Base-by-base conservation (phyloP, 1,284 basidiomycete species). In the Tausonia pullulans region DNA sequence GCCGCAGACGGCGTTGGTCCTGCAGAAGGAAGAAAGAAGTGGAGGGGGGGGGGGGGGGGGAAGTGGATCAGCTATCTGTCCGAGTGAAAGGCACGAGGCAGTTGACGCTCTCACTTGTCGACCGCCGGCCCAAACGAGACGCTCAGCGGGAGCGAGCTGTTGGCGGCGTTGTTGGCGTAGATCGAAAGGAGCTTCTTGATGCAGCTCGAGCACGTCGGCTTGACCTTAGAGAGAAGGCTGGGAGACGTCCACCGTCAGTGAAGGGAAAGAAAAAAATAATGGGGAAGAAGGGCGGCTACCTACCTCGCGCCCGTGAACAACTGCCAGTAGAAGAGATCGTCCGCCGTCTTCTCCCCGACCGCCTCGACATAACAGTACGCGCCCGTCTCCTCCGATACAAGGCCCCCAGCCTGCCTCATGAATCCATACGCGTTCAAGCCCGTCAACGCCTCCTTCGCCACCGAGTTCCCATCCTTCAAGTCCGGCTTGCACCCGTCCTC, bases 351-450 rank as follows among this genome's bases (percentile, higher is more conserved):
- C 67, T 77, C 78, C 51, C 73, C 77, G 5, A 81, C 80, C 41
- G 87, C 86, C 66, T 83, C 78, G 63, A 87, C 63, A 75, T 83
- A 88, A 76, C 87, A 89, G 74, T 87, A 89, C 0, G 81, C 75
- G 69, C 83, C 79, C 46, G 81, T 79, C 3, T 75, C 72, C 7
- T 81, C 76, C 73, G 87, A 79, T 3, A 79, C 68, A 41, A 81
- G 76, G 71, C 87, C 88, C 5, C 78, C 85, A 0, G 78, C 77
- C 10, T 77, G 71, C 54, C 83, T 80, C 80, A 87, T 81, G 57
- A 87, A 68, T 11, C 74, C 68, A 72, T 83, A 89, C 11, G 82
- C 77, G 67, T 81, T 74, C 7, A 89, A 75, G 50, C 62, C 83
- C 54, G 73, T 79, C 6, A 85, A 78, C 0, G 85, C 80, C 51